Percentiles rank a stretch among this genome's conserved stretches.
These are phyloP conservation scores for Echinosophora koreensis DNA, from an alignment of 306 rosid genomes.

Conservation along the genomic window DNA sequence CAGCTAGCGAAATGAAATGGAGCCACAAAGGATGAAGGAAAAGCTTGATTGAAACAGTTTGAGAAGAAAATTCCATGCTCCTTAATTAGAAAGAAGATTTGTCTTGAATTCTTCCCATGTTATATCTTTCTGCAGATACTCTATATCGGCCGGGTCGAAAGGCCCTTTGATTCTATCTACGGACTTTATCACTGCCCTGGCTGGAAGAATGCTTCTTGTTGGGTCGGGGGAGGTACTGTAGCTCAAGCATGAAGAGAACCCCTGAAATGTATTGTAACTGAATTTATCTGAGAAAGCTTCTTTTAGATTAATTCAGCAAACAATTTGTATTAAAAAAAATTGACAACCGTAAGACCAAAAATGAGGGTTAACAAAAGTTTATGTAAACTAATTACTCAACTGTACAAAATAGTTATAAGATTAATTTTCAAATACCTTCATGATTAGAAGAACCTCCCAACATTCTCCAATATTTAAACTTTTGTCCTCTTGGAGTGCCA, in stretches of 20 bases:
- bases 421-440: too few species aligned
- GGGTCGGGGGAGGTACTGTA: constrained; percentile 77
- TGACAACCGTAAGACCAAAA: background rate
- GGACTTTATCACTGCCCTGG: constrained; percentile 69
- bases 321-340: background rate
- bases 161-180: constrained; percentile 88
- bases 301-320: background rate
- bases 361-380: background rate
- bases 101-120: constrained; percentile 75
- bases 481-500: too few species aligned
- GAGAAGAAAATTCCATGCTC: background rate
- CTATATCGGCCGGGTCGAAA: constrained; percentile 79
- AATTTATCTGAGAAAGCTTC: background rate
- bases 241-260: constrained; percentile 85
- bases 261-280: constrained; percentile 58
- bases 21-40: background rate
- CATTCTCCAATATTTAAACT: too few species aligned
- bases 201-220: constrained; percentile 79
- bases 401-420: background rate
- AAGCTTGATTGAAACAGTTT: background rate
- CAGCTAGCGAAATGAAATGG: background rate
- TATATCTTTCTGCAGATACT: constrained; percentile 67
- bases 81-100: constrained; percentile 31
- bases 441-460: too few species aligned
- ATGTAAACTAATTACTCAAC: background rate